Evolutionary conservation across 2,329 filamentous ascomycete species (phyloP).

Genomic region (Botrytis deweyae): DNA sequence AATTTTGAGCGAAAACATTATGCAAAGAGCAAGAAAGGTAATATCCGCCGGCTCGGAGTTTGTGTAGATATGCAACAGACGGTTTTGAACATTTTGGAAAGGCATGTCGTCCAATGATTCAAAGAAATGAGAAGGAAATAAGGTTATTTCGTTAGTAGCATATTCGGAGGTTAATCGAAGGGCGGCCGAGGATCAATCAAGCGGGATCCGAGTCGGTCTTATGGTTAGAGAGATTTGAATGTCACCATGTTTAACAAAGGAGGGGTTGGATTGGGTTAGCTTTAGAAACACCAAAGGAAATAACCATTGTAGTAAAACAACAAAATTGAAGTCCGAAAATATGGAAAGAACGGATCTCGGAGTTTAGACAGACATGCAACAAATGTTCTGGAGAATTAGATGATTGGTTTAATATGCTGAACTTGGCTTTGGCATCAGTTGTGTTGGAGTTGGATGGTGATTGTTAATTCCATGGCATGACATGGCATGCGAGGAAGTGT

Average conservation of each 20-base stretch:
- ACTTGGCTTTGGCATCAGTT: neutral
- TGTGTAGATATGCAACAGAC: neutral
- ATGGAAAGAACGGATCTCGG: constrained; percentile 6
- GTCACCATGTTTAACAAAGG: neutral
- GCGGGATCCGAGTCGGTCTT: neutral
- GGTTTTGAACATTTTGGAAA: neutral
- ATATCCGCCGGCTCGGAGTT: neutral
- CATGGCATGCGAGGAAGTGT: neutral
- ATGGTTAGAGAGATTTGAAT: neutral
- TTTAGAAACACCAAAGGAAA: neutral
- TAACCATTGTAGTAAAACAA: neutral
- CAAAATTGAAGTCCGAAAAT: neutral
- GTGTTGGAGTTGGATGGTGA: neutral
- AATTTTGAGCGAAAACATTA: neutral
- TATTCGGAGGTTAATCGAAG: neutral
- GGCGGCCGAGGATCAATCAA: neutral
- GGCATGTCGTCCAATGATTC: neutral
- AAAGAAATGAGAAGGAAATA: neutral
- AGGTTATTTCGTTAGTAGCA: neutral
- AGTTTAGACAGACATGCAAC: constrained; percentile 9
- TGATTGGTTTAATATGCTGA: neutral
- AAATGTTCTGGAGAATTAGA: neutral
- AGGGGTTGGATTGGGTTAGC: neutral
- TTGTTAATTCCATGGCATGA: neutral
- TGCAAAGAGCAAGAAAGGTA: neutral